Evolutionary conservation across 208 protist species (phyloP).

Genomic region (Trypanosoma rangeli): DNA sequence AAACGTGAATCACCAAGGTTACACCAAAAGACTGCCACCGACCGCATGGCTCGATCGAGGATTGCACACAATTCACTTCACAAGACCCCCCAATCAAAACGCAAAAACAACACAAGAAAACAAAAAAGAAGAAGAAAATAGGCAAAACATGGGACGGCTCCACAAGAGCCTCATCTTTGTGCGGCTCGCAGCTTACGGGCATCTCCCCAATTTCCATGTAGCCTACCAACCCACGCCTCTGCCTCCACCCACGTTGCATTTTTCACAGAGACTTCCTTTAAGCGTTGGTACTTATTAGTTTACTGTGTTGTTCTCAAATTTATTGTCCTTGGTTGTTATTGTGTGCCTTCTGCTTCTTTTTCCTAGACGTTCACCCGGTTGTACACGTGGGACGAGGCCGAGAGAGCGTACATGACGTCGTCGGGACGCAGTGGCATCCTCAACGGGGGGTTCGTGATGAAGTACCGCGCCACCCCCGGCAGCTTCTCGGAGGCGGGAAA

Average conservation of each 20-base stretch:
- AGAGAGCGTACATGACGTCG: conserved; percentile 85
- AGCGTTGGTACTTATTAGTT: background rate
- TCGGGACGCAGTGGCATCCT: conserved; percentile 68
- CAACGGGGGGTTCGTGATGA: conserved; percentile 82
- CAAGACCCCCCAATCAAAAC: no score
- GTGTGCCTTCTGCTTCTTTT: background rate
- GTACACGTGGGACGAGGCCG: background rate
- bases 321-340: background rate
- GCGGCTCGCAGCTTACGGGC: background rate
- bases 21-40: no score
- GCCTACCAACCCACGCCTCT: no score
- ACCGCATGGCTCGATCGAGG: no score
- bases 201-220: no score
- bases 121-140: background rate
- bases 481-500: conserved; percentile 66
- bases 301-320: background rate
- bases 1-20: no score
- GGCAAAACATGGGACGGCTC: background rate
- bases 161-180: background rate
- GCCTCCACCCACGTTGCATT: no score
- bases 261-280: background rate
- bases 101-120: no score
- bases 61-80: no score
- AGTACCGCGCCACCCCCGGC: conserved; percentile 69
- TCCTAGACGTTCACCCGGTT: background rate